A percentile compares a stretch with the other conserved stretches of the same genome.
Conservation (phyloP, 495 filamentous ascomycete species). For the Penicillium coprophilum region DNA sequence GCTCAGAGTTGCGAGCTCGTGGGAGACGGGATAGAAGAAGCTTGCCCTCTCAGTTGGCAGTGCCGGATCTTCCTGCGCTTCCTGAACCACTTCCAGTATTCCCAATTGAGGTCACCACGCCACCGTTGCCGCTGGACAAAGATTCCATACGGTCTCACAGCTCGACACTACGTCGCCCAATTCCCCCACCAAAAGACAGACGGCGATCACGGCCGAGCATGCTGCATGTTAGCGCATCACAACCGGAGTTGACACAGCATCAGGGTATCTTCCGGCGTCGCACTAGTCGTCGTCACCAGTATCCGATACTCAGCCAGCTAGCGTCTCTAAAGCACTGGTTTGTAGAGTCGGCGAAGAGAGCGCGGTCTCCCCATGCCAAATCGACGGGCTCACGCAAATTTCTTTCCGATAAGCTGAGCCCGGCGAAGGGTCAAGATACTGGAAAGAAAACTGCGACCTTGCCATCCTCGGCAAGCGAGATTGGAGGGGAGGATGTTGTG, state of each 20-base stretch:
- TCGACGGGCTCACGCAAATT: conserved; percentile 39
- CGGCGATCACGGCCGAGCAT: conserved; percentile 72
- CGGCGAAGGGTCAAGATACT: conserved; percentile 43
- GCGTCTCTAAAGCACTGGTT: conserved; percentile 89
- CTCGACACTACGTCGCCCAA: conserved; percentile 69
- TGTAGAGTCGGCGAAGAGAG: conserved; percentile 71
- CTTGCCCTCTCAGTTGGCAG: conserved; percentile 48
- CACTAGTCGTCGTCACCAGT: conserved; percentile 59
- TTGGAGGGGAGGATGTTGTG: conserved; percentile 26
- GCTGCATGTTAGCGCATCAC: conserved; percentile 74
- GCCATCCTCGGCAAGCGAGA: conserved; percentile 24
- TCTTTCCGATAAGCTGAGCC: conserved; percentile 44
- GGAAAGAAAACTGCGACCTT: conserved; percentile 28
- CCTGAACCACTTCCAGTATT: conserved; percentile 54
- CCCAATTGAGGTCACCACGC: conserved; percentile 44
- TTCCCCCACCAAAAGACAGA: conserved; percentile 82
- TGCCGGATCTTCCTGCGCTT: conserved; percentile 72
- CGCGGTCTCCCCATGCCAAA: conserved; percentile 60
- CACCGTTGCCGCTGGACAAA: conserved; percentile 71
- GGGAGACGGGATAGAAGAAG: conserved; percentile 59
- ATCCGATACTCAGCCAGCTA: conserved; percentile 72
- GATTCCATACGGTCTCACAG: conserved; percentile 69
- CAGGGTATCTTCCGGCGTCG: conserved; percentile 56
- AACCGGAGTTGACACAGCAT: conserved; percentile 59
- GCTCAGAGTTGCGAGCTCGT: conserved; percentile 41